Evolutionary conservation across 176 grass and related monocot species (phyloP).

Genomic region (Oryza meridionalis): DNA sequence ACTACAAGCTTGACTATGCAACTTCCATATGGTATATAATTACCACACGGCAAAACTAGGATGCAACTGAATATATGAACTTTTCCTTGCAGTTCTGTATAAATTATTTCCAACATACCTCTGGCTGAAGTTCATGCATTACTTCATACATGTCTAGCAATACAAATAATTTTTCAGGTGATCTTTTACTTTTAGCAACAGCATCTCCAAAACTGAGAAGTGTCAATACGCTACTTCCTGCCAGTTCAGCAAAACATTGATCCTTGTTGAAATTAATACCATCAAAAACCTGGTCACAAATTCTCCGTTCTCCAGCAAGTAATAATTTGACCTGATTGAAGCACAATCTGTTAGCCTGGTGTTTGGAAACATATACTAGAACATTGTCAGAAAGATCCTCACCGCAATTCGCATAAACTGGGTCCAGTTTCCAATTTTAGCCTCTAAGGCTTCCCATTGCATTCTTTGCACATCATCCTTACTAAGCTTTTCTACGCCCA

Average conservation of each 20-base stretch:
- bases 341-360: constrained; percentile 6
- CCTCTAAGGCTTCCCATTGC: constrained; percentile 70
- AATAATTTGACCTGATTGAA: constrained; percentile 63
- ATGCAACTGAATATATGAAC: constrained; percentile 22
- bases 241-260: constrained; percentile 62
- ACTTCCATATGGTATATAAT: constrained; percentile 11
- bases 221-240: constrained; percentile 40
- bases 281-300: constrained; percentile 61
- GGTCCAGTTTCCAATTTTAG: constrained; percentile 75
- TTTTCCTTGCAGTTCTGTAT: constrained; percentile 9
- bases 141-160: constrained; percentile 80
- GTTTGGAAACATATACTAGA: background rate
- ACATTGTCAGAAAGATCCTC: constrained; percentile 31
- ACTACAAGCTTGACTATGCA: background rate
- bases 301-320: constrained; percentile 63
- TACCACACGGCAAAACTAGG: background rate
- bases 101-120: constrained; percentile 47
- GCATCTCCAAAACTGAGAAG: constrained; percentile 67
- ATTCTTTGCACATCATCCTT: constrained; percentile 79
- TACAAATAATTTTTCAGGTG: constrained; percentile 69
- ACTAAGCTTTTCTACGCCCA: constrained; percentile 63
- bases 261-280: constrained; percentile 54
- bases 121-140: constrained; percentile 59
- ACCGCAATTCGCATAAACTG: constrained; percentile 72
- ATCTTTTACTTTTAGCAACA: constrained; percentile 73